Percentiles rank a stretch among this genome's conserved stretches.
phyloP scores from a whole-genome alignment of 1,284 basidiomycete species.

The Pyrrhoderma lamaoense region DNA sequence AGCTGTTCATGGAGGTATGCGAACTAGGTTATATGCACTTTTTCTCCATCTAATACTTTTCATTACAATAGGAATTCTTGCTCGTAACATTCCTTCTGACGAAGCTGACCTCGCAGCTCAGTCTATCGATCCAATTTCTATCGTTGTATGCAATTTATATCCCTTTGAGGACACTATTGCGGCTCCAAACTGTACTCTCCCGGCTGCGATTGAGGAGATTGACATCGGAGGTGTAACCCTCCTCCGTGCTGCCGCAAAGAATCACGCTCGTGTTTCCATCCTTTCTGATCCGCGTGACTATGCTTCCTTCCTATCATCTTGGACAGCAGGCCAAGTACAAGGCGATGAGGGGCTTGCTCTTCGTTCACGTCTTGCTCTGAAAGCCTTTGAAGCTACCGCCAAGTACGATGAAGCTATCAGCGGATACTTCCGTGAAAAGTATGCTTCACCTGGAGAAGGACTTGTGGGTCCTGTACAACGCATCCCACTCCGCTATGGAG shows the following conservation, averaged over 20 bases:
- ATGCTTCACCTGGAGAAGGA: conserved; percentile 74
- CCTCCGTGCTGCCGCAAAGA: conserved; percentile 96
- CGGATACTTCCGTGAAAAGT: conserved; percentile 95
- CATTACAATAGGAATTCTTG: conserved; percentile 72
- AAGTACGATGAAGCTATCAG: conserved; percentile 94
- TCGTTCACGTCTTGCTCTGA: conserved; percentile 82
- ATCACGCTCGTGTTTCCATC: conserved; percentile 90
- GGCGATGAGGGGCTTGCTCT: conserved; percentile 68
- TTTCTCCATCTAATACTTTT: neutral
- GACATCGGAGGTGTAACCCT: conserved; percentile 99
- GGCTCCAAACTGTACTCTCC: conserved; percentile 83
- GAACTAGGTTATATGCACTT: neutral
- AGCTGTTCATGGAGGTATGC: conserved; percentile 89
- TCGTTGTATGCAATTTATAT: conserved; percentile 99
- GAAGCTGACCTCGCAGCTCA: conserved; percentile 76
- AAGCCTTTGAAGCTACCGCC: conserved; percentile 97
- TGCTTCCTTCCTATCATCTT: conserved; percentile 71
- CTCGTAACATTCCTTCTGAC: conserved; percentile 82
- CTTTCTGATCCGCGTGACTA: conserved; percentile 96
- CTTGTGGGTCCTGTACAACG: conserved; percentile 72
- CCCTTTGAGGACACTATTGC: conserved; percentile 92
- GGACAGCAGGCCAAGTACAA: conserved; percentile 46
- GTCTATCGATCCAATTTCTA: conserved; percentile 82
- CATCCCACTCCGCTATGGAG: conserved; percentile 88
- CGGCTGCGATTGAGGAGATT: conserved; percentile 90